These are phyloP conservation scores for Manihot esculenta DNA, from an alignment of 441 rosid species.

Conservation along the genomic window DNA sequence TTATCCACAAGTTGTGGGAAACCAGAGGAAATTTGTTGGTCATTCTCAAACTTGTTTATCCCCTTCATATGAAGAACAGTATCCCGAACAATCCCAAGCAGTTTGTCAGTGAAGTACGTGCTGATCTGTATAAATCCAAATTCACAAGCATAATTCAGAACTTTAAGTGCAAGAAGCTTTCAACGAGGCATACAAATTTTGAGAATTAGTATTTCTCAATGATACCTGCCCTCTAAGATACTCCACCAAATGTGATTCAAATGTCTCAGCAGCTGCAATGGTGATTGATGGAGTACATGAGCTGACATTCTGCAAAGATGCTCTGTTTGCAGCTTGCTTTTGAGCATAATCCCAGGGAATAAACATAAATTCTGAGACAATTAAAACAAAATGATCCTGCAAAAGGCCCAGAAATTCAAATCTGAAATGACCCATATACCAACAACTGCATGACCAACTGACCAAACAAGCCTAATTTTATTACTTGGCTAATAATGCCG, in stretches of 20 bases:
- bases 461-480: not conserved
- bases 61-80: constrained; percentile 57
- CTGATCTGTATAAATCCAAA: constrained; percentile 49
- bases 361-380: constrained; percentile 83
- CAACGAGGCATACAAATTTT: constrained; percentile 13
- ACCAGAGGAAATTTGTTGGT: constrained; percentile 26
- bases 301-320: constrained; percentile 43
- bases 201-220: constrained; percentile 13
- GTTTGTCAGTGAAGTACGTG: constrained; percentile 68
- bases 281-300: constrained; percentile 71
- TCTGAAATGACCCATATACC: constrained; percentile 10
- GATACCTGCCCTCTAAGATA: constrained; percentile 76
- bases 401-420: constrained; percentile 29
- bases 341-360: constrained; percentile 84
- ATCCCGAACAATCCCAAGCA: constrained; percentile 68
- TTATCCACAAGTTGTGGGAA: constrained; percentile 34
- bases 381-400: constrained; percentile 82
- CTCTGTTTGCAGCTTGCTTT: constrained; percentile 48
- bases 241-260: constrained; percentile 62
- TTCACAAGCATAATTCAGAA: constrained; percentile 15
- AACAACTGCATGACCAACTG: not conserved
- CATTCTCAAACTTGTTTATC: constrained; percentile 42
- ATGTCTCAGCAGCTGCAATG: constrained; percentile 59
- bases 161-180: constrained; percentile 18
- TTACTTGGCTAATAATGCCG: not conserved